Base-by-base conservation (phyloP, 164 flowering plant genomes). In the Cinnamomum micranthum region DNA sequence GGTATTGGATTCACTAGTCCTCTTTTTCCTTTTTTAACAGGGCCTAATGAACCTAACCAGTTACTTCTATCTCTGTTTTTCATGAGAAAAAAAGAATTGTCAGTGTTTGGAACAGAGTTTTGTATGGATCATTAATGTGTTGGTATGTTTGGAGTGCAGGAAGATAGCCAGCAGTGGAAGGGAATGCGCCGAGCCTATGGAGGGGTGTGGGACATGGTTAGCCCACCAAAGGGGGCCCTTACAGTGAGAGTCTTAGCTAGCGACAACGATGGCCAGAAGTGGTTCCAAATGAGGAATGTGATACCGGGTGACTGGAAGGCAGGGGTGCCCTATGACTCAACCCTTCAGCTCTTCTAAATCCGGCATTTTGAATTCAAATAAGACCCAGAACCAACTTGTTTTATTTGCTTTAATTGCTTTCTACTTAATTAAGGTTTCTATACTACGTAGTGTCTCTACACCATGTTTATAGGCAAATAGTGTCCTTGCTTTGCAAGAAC, bases 271-370 rank as follows among this genome's bases (percentile, higher is more conserved):
- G 90, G 85, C 17, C 22, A 58, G n/a, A 82, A 69, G 17, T 89
- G 88, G 89, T 81, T 91, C 11, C 82, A 84, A 75, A 77, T 85
- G 22, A 73, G 71, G 19, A 79, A 76, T 70, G 86, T 72, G 20
- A 82, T 94, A 35, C 91, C 98, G 6, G 25, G 70, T 65, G 81
- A 86, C 24, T 92, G 97, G 98, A 85, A 90, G 79, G 83, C 87
- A 67, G 96, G 97, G 24, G 87, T 70, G 63, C 83, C 83, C 51
- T 92, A 91, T 76, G 90, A 89, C 82, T 78, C 96, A 1, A 25
- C 60, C 62, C 67, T 91, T 66, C 88, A 86, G 80, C 89, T 93
- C 59, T 63, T 22, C 63, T 84, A 79, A 80, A 20, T 31, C 28
- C 28, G n/a, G 15, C n/a, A 27, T 31, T 19, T 15, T 28, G 4